phyloP scores from a whole-genome alignment of 441 rosid species.

The Pelargonium exstipulatum region DNA sequence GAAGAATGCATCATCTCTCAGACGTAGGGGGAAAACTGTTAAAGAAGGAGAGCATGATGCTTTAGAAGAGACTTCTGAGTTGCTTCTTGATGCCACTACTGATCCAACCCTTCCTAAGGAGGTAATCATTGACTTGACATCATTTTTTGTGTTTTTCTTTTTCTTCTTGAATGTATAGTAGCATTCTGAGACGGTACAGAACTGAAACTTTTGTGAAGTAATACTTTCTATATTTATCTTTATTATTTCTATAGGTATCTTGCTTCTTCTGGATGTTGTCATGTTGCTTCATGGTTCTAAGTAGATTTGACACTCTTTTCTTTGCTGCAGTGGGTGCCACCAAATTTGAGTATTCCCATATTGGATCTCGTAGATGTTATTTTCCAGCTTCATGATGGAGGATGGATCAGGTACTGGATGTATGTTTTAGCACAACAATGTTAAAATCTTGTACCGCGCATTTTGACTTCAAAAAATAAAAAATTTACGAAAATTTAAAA shows the following conservation, averaged over 20 bases:
- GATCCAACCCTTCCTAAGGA: slow-evolving; percentile 60
- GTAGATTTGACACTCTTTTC: slow-evolving; percentile 11
- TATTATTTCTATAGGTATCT: not conserved
- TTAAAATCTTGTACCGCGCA: not conserved
- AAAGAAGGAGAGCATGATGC: slow-evolving; percentile 41
- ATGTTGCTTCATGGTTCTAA: slow-evolving; percentile 10
- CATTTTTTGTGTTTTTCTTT: not conserved
- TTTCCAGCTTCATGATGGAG: slow-evolving; percentile 96
- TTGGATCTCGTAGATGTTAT: slow-evolving; percentile 88
- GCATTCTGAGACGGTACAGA: not conserved
- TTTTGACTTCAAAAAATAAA: not conserved
- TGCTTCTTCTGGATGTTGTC: slow-evolving; percentile 14
- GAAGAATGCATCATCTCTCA: slow-evolving; percentile 23
- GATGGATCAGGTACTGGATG: slow-evolving; percentile 85
- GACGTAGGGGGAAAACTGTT: slow-evolving; percentile 29
- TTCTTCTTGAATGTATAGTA: not conserved
- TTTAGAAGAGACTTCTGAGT: slow-evolving; percentile 35
- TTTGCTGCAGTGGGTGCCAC: slow-evolving; percentile 92
- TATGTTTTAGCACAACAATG: slow-evolving; percentile 7
- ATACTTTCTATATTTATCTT: not conserved
- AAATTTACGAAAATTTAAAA: no score
- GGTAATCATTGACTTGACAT: slow-evolving; percentile 36
- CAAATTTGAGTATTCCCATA: slow-evolving; percentile 74
- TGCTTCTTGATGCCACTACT: slow-evolving; percentile 39
- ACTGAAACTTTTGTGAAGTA: not conserved